Base-by-base conservation (phyloP, 1,139 yeast genomes). In the Hansenula lynferdii region DNA sequence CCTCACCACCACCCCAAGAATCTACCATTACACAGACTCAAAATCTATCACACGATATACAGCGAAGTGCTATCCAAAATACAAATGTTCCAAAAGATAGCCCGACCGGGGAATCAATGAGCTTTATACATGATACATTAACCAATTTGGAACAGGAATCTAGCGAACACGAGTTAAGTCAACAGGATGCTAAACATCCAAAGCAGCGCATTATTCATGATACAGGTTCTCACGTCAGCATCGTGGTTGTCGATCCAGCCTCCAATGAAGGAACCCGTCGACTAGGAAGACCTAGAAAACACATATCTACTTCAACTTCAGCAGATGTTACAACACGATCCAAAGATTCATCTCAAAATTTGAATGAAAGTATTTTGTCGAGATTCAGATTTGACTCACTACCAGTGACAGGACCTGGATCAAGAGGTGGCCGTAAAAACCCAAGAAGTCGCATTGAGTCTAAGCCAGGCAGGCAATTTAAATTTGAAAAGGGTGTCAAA, bases 351-450 rank as follows among this genome's bases (percentile, higher is more conserved):
- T 41, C 56, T 1, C 33, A 40, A 10, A 53, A 52, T 36, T 32
- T 32, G 14, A 53, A 52, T 25, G 49, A 51, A 28, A 43, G 51
- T 12, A 26, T 53, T 5, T 28, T 53, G 5, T 50, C 56, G 2
- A 45, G 35, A 11, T 53, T 53, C 24, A 47, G 57, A 41, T 40
- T 49, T 6, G 57, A 53, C 33, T 38, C 49, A 4, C 39, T 29
- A 33, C 57, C 57, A n/a, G 29, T 53, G 1, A 26, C 38, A n/a
- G 57, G 57, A 0, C 56, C 56, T 1, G 57, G 57, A 1, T 52
- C 56, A 8, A 44, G 57, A 39, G 54, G 55, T 18, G 53, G 55
- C 12, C 42, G 48, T 20, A 42, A 42, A 23, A 42, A 37, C 20
- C 33, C 35, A 27, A 39, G 28, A 8, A 14, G 18, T 12, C 5